A percentile compares a stretch with the other conserved stretches of the same genome.
These are phyloP conservation scores for Penicillium capsulatum DNA, from an alignment of 2,329 filamentous ascomycete genomes.

Conservation along the genomic window DNA sequence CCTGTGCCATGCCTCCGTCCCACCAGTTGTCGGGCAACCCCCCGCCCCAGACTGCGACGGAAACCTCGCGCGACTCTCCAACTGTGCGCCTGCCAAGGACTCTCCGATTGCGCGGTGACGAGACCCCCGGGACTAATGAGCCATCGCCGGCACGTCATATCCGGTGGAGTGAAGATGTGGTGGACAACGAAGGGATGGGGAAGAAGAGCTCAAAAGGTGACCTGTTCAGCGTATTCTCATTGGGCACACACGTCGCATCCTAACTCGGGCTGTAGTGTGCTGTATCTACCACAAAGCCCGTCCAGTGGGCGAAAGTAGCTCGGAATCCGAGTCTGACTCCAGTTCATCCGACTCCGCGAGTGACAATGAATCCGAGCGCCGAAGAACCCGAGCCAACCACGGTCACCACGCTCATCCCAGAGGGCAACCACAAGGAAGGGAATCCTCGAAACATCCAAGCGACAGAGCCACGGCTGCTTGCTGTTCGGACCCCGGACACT, in stretches of 20 bases:
- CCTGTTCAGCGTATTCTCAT: not conserved
- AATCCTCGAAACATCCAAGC: conserved; percentile 16
- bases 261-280: conserved; percentile 70
- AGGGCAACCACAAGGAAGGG: conserved; percentile 14
- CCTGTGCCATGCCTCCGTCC: conserved; percentile 38
- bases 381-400: conserved; percentile 6
- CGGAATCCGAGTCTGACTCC: conserved; percentile 49
- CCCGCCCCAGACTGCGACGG: conserved; percentile 26
- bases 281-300: conserved; percentile 94
- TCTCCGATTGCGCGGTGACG: conserved; percentile 30
- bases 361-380: conserved; percentile 33
- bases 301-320: conserved; percentile 74
- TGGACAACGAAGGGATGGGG: conserved; percentile 93
- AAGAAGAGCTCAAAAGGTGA: conserved; percentile 91
- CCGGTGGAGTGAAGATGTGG: conserved; percentile 85
- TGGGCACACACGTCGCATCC: not conserved
- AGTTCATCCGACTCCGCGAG: conserved; percentile 51
- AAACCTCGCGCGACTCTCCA: conserved; percentile 18
- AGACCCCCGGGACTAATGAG: conserved; percentile 11
- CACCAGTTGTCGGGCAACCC: conserved; percentile 30
- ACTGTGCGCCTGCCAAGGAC: conserved; percentile 27
- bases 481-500: conserved; percentile 13
- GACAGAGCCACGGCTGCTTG: conserved; percentile 19
- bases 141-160: conserved; percentile 58
- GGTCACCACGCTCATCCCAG: conserved; percentile 17